Conservation (phyloP, 257 asterid genomes). For the Dorcoceras hygrometricum region DNA sequence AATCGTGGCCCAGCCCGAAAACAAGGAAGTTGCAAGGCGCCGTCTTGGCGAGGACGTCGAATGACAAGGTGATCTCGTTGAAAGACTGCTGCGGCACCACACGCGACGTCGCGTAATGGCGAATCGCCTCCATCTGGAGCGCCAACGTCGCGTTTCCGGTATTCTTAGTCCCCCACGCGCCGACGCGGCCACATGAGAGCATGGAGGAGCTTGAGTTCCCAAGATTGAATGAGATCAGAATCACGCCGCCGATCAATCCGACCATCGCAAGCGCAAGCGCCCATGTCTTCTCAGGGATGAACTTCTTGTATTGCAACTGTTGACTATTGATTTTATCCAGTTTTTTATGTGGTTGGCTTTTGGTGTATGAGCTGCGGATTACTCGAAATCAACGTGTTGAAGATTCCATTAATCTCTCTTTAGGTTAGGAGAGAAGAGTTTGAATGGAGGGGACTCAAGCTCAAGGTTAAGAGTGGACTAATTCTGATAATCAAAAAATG, state of each 20-base stretch:
- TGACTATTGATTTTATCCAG: slow-evolving; percentile 34
- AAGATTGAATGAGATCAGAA: slow-evolving; percentile 24
- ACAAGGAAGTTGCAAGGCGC: slow-evolving; percentile 67
- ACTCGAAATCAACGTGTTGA: not conserved
- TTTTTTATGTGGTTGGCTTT: slow-evolving; percentile 5
- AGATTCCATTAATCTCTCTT: too few relatives aligned
- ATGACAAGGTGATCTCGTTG: slow-evolving; percentile 43
- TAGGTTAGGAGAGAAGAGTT: not conserved
- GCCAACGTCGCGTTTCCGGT: slow-evolving; percentile 8
- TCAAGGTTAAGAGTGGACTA: not conserved
- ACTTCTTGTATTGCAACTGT: slow-evolving; percentile 11
- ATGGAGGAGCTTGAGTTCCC: slow-evolving; percentile 20
- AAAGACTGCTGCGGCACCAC: slow-evolving; percentile 51
- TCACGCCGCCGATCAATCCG: slow-evolving; percentile 45
- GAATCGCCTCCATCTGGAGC: slow-evolving; percentile 42
- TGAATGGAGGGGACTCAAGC: too few relatives aligned
- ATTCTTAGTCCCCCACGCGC: slow-evolving; percentile 20
- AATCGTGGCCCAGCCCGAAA: slow-evolving; percentile 82
- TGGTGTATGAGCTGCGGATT: too few relatives aligned
- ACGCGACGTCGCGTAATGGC: slow-evolving; percentile 60
- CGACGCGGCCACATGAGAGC: slow-evolving; percentile 22
- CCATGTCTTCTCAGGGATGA: slow-evolving; percentile 40
- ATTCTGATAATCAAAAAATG: too few relatives aligned
- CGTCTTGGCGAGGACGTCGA: slow-evolving; percentile 36
- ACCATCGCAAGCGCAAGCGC: slow-evolving; percentile 27